Evolutionary conservation across 257 asterid genomes (phyloP).

Genomic region (Solanum dulcamara): DNA sequence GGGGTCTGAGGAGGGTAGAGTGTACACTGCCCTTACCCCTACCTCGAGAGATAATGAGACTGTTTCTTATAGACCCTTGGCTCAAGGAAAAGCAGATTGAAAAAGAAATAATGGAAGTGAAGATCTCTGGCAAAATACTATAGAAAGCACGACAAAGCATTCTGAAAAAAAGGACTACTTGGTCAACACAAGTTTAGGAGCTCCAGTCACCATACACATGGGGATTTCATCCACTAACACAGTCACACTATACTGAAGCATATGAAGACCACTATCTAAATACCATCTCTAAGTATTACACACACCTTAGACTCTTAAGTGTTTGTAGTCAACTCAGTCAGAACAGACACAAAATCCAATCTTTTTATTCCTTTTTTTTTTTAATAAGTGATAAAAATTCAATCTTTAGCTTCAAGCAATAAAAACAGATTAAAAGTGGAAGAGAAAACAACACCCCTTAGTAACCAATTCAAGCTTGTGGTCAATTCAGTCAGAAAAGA

Average conservation of each 20-base stretch:
- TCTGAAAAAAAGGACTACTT: neutral
- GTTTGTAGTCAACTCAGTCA: neutral
- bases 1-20: neutral
- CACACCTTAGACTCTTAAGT: neutral
- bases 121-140: neutral
- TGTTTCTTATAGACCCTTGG: neutral
- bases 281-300: neutral
- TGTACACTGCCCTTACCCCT: neutral
- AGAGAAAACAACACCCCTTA: neutral
- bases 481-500: neutral
- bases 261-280: neutral
- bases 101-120: neutral
- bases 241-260: neutral
- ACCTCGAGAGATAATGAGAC: neutral
- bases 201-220: neutral
- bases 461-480: neutral
- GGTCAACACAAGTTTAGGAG: neutral
- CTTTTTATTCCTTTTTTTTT: neutral
- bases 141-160: neutral
- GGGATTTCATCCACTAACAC: neutral
- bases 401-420: neutral
- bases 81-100: neutral
- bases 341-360: neutral
- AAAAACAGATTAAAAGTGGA: neutral
- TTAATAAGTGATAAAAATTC: neutral